A percentile compares a stretch with the other conserved stretches of the same genome.
phyloP scores from a whole-genome alignment of 2,329 filamentous ascomycete genomes.

The Aspergillus ibericus region DNA sequence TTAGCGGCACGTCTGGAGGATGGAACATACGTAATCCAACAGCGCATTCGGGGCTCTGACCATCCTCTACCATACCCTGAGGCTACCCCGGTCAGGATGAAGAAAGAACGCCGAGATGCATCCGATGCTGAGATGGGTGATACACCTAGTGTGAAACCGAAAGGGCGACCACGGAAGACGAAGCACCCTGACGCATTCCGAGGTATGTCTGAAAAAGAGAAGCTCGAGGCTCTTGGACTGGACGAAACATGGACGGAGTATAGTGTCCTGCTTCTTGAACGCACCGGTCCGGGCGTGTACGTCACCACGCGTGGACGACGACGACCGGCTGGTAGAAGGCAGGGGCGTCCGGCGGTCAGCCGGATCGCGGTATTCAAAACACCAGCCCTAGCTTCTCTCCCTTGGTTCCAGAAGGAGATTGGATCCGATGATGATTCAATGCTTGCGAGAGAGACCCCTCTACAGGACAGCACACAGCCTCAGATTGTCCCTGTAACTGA shows the following conservation, averaged over 20 bases:
- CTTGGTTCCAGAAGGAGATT: conserved; percentile 36
- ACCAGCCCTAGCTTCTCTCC: conserved; percentile 30
- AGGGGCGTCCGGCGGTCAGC: conserved; percentile 41
- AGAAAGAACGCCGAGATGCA: conserved; percentile 10
- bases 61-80: conserved; percentile 15
- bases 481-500: background rate
- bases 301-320: conserved; percentile 41
- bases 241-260: conserved; percentile 46
- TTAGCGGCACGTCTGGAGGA: conserved; percentile 28
- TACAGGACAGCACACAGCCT: background rate
- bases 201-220: conserved; percentile 40
- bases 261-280: conserved; percentile 38
- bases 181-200: conserved; percentile 22
- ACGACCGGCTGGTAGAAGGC: conserved; percentile 37
- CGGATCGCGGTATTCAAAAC: conserved; percentile 44
- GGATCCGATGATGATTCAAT: conserved; percentile 2
- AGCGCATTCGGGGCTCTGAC: conserved; percentile 2
- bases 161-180: conserved; percentile 12
- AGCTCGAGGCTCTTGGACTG: conserved; percentile 39
- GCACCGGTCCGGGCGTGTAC: conserved; percentile 41
- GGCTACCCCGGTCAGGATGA: conserved; percentile 18
- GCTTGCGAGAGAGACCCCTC: background rate
- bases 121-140: conserved; percentile 14
- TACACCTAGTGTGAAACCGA: background rate
- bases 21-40: conserved; percentile 24